Percentiles rank a stretch among this genome's conserved stretches.
phyloP scores from a whole-genome alignment of 106 monocot genomes.

The Allium cepa region DNA sequence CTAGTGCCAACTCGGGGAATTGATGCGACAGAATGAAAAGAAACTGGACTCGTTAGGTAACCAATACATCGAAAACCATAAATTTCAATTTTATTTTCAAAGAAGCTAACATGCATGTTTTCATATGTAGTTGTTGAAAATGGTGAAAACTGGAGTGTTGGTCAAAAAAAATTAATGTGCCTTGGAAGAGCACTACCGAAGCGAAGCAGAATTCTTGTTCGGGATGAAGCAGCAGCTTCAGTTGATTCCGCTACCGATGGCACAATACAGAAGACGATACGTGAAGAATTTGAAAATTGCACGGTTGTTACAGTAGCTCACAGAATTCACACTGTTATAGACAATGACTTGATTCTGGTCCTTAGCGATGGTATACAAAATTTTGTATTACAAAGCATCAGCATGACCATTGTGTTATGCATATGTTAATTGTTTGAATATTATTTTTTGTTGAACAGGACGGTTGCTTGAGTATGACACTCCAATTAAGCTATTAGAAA shows the following conservation, averaged over 20 bases:
- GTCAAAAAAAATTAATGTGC: slow-evolving; percentile 78
- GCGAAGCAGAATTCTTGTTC: slow-evolving; percentile 63
- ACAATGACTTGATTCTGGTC: slow-evolving; percentile 76
- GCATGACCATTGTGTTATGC: too few relatives aligned
- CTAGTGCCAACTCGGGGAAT: slow-evolving; percentile 77
- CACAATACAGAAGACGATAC: slow-evolving; percentile 55
- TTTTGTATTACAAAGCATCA: too few relatives aligned
- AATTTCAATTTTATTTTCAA: not conserved
- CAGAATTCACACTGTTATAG: slow-evolving; percentile 69
- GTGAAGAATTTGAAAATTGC: slow-evolving; percentile 51
- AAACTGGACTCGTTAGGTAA: slow-evolving; percentile 70
- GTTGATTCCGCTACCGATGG: slow-evolving; percentile 75
- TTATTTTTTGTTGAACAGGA: slow-evolving; percentile 33
- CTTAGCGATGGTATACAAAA: slow-evolving; percentile 47
- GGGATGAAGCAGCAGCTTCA: slow-evolving; percentile 85
- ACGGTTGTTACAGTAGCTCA: slow-evolving; percentile 86
- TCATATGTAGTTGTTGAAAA: slow-evolving; percentile 52
- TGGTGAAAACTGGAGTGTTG: slow-evolving; percentile 86
- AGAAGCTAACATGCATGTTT: not conserved
- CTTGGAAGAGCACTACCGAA: slow-evolving; percentile 72
- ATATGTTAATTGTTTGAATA: not conserved
- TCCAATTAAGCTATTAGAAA: slow-evolving; percentile 62
- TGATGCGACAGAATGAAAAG: slow-evolving; percentile 49
- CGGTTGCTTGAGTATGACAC: slow-evolving; percentile 68
- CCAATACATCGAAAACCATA: not conserved